A percentile compares a stretch with the other conserved stretches of the same genome.
Conservation (phyloP, 768 basidiomycete species). For the Coprinopsis sp. region DNA sequence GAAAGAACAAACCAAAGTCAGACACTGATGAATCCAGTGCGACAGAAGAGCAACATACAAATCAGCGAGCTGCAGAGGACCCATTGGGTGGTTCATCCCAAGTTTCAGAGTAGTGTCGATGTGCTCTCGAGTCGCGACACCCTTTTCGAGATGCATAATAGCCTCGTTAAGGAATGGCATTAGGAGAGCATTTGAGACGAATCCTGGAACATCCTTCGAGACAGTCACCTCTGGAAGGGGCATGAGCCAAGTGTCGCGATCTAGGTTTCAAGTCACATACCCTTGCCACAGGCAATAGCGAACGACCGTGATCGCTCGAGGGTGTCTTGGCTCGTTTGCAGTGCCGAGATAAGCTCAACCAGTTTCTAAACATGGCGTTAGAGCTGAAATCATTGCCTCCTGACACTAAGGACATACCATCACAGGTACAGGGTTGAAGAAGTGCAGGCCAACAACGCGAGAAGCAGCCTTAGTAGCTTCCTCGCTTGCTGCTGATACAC, state of each 20-base stretch:
- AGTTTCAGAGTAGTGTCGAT: constrained; percentile 92
- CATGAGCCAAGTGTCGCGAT: not conserved
- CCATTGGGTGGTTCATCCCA: constrained; percentile 96
- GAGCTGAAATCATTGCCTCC: not conserved
- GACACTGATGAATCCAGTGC: not conserved
- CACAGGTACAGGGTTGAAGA: constrained; percentile 96
- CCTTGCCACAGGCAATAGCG: constrained; percentile 87
- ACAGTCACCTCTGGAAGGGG: constrained; percentile 74
- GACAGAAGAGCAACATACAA: constrained; percentile 39
- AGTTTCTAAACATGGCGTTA: constrained; percentile 53
- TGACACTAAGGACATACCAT: constrained; percentile 56
- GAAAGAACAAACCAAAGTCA: not conserved
- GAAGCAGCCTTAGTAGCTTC: constrained; percentile 60
- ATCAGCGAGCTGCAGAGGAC: constrained; percentile 80
- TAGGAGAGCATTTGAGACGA: constrained; percentile 89
- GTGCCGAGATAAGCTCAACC: constrained; percentile 90
- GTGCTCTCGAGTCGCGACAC: constrained; percentile 88
- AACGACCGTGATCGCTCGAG: constrained; percentile 75
- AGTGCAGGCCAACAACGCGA: constrained; percentile 86
- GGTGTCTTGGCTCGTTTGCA: constrained; percentile 81
- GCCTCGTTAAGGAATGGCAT: constrained; percentile 99
- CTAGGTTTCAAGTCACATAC: constrained; percentile 29
- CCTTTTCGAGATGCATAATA: constrained; percentile 91
- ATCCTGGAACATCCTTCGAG: constrained; percentile 90
- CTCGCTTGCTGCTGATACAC: constrained; percentile 52